Base-by-base conservation (phyloP, 495 filamentous ascomycete species). In the Xylaria sp. region DNA sequence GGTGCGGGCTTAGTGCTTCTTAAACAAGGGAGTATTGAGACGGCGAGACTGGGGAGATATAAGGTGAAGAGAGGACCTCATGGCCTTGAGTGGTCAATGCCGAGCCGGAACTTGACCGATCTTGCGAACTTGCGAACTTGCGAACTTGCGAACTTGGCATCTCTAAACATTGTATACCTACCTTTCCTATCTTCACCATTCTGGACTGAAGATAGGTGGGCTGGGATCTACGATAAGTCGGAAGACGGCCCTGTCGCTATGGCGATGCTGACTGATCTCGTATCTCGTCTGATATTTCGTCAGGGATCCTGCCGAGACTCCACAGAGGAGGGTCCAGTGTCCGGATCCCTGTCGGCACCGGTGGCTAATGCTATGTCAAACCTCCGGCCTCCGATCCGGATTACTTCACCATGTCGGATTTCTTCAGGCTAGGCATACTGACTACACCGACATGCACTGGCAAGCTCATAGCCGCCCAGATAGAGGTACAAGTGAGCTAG, bases 261-360 rank as follows among this genome's bases (percentile, higher is more conserved):
- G 5, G 46, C n/a, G 46, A n/a, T 9, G 48, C n/a, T 21, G 48
- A 50, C n/a, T 50, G 48, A 24, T 24, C 6, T 48, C 48, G 48
- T 21, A 21, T 50, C n/a, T 50, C 48, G 9, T 11, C 8, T 11
- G 11, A n/a, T 21, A 21, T 50, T 8, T 50, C 48, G 9, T 11
- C 8, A 24, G 11, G 7, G n/a, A 50, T 9, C 7, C 48, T 50
- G n/a, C 48, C n/a, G 48, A 50, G n/a, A 50, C 48, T 24, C 5
- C 8, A 21, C n/a, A 50, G 46, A 7, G 7, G n/a, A n/a, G 48
- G 48, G 8, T 17, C n/a, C 7, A 50, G n/a, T 50, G 21, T 21
- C 46, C 46, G 46, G 46, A 50, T 50, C 46, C 46, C 21, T 21
- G 46, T 50, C 46, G 46, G 46, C n/a, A 50, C 46, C 46, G 46